Percentiles rank a stretch among this genome's conserved stretches.
Conservation (phyloP, 2,329 filamentous ascomycete species). For the Emmonsiellopsis sp. region DNA sequence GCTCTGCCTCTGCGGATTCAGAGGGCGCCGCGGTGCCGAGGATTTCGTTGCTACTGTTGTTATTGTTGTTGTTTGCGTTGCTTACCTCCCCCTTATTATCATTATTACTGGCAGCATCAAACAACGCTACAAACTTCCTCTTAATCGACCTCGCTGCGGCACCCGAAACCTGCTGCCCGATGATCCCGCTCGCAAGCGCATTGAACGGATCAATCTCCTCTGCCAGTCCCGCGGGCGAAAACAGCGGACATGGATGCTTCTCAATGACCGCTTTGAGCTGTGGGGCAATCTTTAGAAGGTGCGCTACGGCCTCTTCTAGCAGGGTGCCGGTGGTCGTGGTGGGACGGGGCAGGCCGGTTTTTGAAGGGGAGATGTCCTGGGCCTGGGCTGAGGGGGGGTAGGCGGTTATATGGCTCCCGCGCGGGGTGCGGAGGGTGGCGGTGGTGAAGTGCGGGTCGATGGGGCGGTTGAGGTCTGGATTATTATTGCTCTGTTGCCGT, state of each 20-base stretch:
- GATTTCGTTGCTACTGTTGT: not conserved
- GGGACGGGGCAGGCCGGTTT: slow-evolving; percentile 30
- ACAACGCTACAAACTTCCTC: slow-evolving; percentile 69
- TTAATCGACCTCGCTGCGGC: slow-evolving; percentile 86
- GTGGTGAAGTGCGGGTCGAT: slow-evolving; percentile 40
- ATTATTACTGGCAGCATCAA: slow-evolving; percentile 35
- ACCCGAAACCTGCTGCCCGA: slow-evolving; percentile 92
- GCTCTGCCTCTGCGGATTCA: slow-evolving; percentile 4
- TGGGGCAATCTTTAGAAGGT: slow-evolving; percentile 64
- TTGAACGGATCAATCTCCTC: slow-evolving; percentile 85
- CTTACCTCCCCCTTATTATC: not conserved
- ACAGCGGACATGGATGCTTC: slow-evolving; percentile 65
- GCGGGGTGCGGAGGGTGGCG: slow-evolving; percentile 39
- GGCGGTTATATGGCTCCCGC: slow-evolving; percentile 38
- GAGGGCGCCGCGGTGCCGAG: too few species aligned
- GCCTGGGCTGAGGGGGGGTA: slow-evolving; percentile 27
- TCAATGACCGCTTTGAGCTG: slow-evolving; percentile 64
- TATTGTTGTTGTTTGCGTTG: slow-evolving; percentile 5
- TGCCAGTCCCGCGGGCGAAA: slow-evolving; percentile 70
- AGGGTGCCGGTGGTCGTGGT: slow-evolving; percentile 59
- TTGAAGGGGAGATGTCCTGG: slow-evolving; percentile 29
- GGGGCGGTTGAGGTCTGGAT: slow-evolving; percentile 32
- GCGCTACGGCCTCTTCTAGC: slow-evolving; percentile 63
- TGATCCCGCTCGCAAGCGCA: slow-evolving; percentile 74
- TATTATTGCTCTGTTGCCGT: slow-evolving; percentile 25